These are phyloP conservation scores for Eleusine coracana DNA, from an alignment of 176 grass and related monocot genomes.

Conservation along the genomic window DNA sequence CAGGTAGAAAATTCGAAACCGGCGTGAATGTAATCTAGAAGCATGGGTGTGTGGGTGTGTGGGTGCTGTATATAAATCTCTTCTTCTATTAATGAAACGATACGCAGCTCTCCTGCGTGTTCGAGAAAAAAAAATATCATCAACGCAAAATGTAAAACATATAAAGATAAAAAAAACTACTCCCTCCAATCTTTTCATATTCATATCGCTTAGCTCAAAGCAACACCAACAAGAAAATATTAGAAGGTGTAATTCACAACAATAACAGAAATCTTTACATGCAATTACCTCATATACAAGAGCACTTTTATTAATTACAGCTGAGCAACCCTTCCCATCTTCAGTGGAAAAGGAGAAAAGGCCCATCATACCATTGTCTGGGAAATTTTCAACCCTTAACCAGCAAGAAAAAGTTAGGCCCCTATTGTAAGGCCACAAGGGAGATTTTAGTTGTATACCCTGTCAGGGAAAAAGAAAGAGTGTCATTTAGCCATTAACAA, in stretches of 20 bases:
- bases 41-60: too few species aligned
- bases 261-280: background rate
- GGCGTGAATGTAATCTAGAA: too few species aligned
- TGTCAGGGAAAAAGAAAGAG: constrained; percentile 38
- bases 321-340: constrained; percentile 82
- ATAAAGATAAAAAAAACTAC: background rate
- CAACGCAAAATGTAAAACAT: background rate
- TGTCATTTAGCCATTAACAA: background rate
- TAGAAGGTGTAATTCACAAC: background rate
- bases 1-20: too few species aligned
- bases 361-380: constrained; percentile 85
- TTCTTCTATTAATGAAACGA: too few species aligned
- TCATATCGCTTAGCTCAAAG: too few species aligned
- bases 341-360: constrained; percentile 96
- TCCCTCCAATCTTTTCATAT: too few species aligned
- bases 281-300: constrained; percentile 88
- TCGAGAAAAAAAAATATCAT: background rate
- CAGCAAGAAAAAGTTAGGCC: constrained; percentile 94
- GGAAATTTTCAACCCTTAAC: constrained; percentile 87
- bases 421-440: constrained; percentile 91
- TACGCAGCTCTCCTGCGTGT: too few species aligned
- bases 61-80: too few species aligned
- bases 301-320: constrained; percentile 78
- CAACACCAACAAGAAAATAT: too few species aligned
- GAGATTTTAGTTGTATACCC: constrained; percentile 89